Evolutionary conservation across 345 rosid species (phyloP), one percentile per base, ranked within the genome.

Genomic region (Schrenkiella parvula): DNA sequence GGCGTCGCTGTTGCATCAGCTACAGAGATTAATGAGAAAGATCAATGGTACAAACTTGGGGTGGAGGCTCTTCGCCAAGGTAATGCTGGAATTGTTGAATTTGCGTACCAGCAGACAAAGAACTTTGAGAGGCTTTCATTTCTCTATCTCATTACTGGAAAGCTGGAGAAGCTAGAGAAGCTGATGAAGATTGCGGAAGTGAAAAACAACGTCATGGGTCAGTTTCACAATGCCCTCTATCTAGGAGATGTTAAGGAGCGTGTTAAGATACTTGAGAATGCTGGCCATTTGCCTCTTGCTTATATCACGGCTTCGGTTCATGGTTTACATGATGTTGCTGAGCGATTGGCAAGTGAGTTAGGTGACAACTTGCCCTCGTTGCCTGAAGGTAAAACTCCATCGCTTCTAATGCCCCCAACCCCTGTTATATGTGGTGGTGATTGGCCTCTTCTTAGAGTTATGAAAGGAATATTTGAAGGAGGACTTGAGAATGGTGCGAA

Each of bases 61-160:
- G 98, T 93, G 74, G 97, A 93, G 82, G 98, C 98, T 57, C 98
- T 93, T 80, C 95, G 97, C 68, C 98, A 93, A 76, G 98, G 98
- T 54, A 91, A 93, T 80, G 79, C 93, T 3, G 91, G 91, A 48
- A 88, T 93, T 67, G 97, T 89, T 69, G 98, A 93, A 64, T 90
- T 91, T 80, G 96, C 98, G 14, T 93, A 93, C 74, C 97, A 93
- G 87, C 83, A 87, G 87, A 91, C 98, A 28, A 93, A 93, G 81
- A 93, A 93, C 72, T 88, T 93, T 74, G 98, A 93, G 87, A 93
- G 97, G 80, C 58, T 93, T 12, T 93, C 98, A 21, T 93, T 93
- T 66, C 91, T 93, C 2, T 93, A 93, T 82, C 95, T 93, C 55
- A 74, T 91, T 56, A 91, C 96, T 44, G 98, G 98, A 8, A 93